These are phyloP conservation scores for Ambrosiella beaveri DNA, from an alignment of 2,329 filamentous ascomycete genomes.

Conservation along the genomic window DNA sequence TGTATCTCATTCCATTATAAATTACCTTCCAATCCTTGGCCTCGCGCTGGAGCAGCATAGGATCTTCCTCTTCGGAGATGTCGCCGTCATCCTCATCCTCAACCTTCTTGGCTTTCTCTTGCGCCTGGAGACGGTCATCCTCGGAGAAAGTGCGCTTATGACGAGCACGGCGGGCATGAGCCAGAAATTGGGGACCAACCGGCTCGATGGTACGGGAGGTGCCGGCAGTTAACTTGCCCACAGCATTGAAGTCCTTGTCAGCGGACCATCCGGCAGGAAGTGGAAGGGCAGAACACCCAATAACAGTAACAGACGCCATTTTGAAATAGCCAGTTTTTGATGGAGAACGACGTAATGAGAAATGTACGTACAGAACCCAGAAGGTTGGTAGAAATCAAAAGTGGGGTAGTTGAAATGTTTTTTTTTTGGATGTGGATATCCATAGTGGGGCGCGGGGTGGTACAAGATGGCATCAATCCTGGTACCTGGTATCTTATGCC, in stretches of 20 bases:
- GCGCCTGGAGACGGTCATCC: conserved; percentile 92
- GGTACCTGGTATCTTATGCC: too few species aligned
- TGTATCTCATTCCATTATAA: neutral
- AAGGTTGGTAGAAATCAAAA: too few species aligned
- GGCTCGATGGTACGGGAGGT: conserved; percentile 84
- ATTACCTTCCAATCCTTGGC: conserved; percentile 98
- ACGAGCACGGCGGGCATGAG: conserved; percentile 84
- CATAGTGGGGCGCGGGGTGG: neutral
- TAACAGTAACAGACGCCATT: conserved; percentile 49
- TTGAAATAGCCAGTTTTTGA: conserved; percentile 14
- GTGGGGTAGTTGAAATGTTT: neutral
- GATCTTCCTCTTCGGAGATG: conserved; percentile 85
- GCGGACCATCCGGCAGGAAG: conserved; percentile 67
- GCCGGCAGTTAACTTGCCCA: conserved; percentile 59
- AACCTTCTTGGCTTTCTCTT: conserved; percentile 86
- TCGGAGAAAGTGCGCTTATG: conserved; percentile 98
- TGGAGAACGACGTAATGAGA: conserved; percentile 5
- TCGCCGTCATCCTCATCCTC: conserved; percentile 82
- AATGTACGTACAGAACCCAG: too few species aligned
- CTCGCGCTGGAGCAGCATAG: conserved; percentile 76
- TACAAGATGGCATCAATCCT: neutral
- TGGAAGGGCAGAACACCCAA: conserved; percentile 51
- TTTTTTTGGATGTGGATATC: neutral
- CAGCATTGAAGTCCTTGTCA: conserved; percentile 81
- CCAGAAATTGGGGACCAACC: conserved; percentile 92